Conservation (phyloP, 2,329 filamentous ascomycete species). For the Colletotrichum sp. region DNA sequence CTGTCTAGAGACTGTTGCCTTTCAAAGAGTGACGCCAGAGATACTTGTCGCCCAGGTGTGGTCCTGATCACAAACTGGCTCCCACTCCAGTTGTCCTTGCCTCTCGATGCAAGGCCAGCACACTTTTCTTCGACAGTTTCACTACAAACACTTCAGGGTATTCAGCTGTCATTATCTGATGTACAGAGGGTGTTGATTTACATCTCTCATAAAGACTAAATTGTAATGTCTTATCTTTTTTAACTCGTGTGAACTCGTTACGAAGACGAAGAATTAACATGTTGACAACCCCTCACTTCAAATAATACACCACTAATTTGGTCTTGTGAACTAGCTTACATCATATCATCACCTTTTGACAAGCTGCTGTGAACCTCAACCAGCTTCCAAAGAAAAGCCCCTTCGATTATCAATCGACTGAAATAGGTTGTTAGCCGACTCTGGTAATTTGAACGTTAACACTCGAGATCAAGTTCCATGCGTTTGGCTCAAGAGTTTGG, state of each 20-base stretch:
- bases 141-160: accelerated
- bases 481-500: background rate
- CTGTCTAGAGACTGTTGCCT: background rate
- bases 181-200: background rate
- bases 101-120: background rate
- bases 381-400: background rate
- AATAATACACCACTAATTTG: background rate
- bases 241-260: background rate
- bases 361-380: background rate
- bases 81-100: background rate
- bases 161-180: background rate
- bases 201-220: no score
- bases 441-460: no score
- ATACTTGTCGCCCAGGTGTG: background rate
- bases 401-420: background rate
- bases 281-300: background rate
- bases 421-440: background rate
- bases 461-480: accelerated
- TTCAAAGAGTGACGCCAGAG: background rate
- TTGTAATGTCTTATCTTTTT: background rate
- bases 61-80: background rate
- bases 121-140: background rate
- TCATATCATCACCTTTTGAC: background rate
- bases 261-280: background rate
- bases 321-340: background rate